Percentiles rank a stretch among this genome's conserved stretches.
These are phyloP conservation scores for Medicago lupulina DNA, from an alignment of 306 rosid genomes.

Conservation along the genomic window DNA sequence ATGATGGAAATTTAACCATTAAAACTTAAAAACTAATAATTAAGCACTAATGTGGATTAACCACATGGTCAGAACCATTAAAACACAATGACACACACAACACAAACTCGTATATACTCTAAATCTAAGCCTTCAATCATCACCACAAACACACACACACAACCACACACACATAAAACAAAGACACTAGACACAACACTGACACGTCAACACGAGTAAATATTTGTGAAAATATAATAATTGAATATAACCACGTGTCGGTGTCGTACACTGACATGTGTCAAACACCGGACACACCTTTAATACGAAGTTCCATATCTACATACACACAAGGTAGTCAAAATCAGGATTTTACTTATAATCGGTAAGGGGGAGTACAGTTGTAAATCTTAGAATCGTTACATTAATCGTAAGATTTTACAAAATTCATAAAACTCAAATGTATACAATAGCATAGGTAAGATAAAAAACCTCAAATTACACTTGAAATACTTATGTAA, in stretches of 20 bases:
- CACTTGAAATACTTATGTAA: too few relatives aligned
- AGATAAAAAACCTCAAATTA: too few relatives aligned
- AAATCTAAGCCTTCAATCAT: background rate
- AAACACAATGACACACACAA: background rate
- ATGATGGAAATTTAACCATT: background rate
- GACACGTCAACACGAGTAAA: too few relatives aligned
- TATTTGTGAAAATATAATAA: too few relatives aligned
- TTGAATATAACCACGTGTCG: background rate
- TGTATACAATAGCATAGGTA: too few relatives aligned
- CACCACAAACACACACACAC: background rate
- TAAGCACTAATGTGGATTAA: slow-evolving; percentile 2
- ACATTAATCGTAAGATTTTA: too few relatives aligned
- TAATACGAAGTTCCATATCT: background rate
- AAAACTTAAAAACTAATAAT: background rate
- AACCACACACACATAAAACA: background rate
- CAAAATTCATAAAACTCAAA: too few relatives aligned
- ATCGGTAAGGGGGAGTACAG: too few relatives aligned
- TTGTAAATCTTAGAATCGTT: too few relatives aligned
- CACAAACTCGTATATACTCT: background rate
- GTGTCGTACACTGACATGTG: background rate
- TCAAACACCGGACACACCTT: background rate
- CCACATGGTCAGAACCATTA: background rate
- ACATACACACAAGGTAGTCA: background rate
- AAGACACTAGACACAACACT: background rate
- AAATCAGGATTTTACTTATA: too few relatives aligned